A percentile compares a stretch with the other conserved stretches of the same genome.
phyloP scores from a whole-genome alignment of 495 filamentous ascomycete species.

The Penicillium chermesinum region DNA sequence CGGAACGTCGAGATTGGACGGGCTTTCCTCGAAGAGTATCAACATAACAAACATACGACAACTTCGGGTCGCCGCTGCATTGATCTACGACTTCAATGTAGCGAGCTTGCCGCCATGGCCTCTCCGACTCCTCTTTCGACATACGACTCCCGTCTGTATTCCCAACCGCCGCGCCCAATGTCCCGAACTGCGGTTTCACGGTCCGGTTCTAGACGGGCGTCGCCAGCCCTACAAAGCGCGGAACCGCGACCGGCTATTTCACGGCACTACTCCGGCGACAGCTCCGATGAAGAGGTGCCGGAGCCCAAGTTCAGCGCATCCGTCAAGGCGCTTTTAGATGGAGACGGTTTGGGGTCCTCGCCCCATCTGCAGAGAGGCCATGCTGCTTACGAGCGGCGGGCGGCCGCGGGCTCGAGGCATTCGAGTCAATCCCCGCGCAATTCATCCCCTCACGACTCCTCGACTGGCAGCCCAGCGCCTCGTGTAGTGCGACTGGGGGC shows the following conservation, averaged over 20 bases:
- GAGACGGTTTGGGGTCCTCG: conserved; percentile 53
- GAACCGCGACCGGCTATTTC: conserved; percentile 18
- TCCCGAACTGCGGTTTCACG: conserved; percentile 40
- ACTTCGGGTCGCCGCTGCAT: conserved; percentile 20
- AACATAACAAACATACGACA: conserved; percentile 27
- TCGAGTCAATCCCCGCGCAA: conserved; percentile 35
- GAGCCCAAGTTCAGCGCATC: conserved; percentile 77
- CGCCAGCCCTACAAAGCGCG: conserved; percentile 29
- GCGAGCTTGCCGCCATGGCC: conserved; percentile 29
- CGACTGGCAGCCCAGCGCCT: conserved; percentile 41
- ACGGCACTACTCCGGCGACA: conserved; percentile 53
- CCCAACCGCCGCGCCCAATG: conserved; percentile 35
- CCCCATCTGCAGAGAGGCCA: conserved; percentile 42
- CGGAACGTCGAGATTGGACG: conserved; percentile 18
- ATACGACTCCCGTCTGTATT: conserved; percentile 32
- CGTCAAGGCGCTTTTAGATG: conserved; percentile 69
- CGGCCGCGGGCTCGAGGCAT: conserved; percentile 23
- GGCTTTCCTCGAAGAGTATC: conserved; percentile 7
- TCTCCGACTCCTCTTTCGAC: conserved; percentile 37
- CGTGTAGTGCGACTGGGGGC: conserved; percentile 58
- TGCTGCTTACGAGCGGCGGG: conserved; percentile 28
- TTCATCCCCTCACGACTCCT: conserved; percentile 36
- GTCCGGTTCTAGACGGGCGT: conserved; percentile 37
- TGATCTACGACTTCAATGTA: conserved; percentile 33
- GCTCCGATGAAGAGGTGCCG: conserved; percentile 68